Conservation (phyloP, 306 rosid genomes). For the Prunus kanzakura region DNA sequence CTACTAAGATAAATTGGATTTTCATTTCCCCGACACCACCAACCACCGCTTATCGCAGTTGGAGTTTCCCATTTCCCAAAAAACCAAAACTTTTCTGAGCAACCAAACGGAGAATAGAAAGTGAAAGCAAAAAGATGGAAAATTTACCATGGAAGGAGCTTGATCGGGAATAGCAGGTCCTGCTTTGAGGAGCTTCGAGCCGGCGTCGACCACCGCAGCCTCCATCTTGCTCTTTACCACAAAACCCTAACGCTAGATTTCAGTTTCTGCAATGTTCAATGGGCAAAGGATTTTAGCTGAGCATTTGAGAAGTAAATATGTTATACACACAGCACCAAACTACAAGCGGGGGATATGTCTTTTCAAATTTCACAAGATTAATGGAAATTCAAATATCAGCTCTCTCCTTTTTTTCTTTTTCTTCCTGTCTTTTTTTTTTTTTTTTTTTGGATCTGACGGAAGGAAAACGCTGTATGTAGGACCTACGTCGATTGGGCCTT, state of each 20-base stretch:
- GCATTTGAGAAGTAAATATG: neutral
- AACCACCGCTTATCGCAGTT: neutral
- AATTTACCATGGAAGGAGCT: constrained; percentile 73
- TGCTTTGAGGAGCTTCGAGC: constrained; percentile 88
- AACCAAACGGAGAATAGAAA: neutral
- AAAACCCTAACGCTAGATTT: constrained; percentile 1
- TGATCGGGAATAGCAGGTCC: constrained; percentile 97
- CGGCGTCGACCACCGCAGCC: constrained; percentile 83
- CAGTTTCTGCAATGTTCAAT: neutral
- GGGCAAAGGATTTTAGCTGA: neutral
- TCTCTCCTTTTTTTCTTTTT: neutral
- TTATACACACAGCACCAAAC: too few relatives aligned
- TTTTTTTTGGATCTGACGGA: neutral
- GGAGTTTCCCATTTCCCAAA: neutral
- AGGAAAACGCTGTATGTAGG: neutral
- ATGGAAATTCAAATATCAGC: neutral
- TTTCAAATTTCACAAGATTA: neutral
- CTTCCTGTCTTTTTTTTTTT: neutral
- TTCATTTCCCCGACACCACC: neutral
- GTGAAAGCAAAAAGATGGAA: neutral
- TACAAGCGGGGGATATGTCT: neutral
- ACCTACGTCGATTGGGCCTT: neutral
- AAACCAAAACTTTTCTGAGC: neutral
- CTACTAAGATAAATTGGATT: neutral
- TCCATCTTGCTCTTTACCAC: constrained; percentile 45